Conservation (phyloP, 1,139 yeast genomes). For the Yamadazyma siamensis region DNA sequence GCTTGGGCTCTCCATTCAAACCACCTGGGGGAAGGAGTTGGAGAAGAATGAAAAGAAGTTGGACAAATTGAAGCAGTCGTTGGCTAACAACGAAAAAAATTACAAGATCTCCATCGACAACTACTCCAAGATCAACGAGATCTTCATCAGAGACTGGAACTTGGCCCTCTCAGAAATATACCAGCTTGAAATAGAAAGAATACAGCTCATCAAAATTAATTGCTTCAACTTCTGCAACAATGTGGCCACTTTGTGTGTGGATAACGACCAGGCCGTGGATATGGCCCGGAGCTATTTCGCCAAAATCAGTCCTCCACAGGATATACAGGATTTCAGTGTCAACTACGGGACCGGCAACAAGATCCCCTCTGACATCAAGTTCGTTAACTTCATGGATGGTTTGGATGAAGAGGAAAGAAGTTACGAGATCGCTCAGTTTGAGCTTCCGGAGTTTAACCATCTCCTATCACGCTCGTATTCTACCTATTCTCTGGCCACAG, state of each 20-base stretch:
- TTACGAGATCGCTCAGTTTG: slow-evolving; percentile 28
- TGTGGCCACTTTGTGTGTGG: slow-evolving; percentile 73
- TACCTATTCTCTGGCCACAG: slow-evolving; percentile 19
- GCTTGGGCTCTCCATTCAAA: slow-evolving; percentile 58
- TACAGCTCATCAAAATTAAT: slow-evolving; percentile 70
- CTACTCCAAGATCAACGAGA: slow-evolving; percentile 63
- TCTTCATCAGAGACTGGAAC: slow-evolving; percentile 81
- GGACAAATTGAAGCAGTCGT: slow-evolving; percentile 49
- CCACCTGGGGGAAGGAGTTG: slow-evolving; percentile 76
- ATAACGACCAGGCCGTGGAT: slow-evolving; percentile 75
- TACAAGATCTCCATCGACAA: slow-evolving; percentile 59
- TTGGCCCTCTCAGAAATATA: slow-evolving; percentile 66
- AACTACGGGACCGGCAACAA: slow-evolving; percentile 65
- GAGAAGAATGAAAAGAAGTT: slow-evolving; percentile 65
- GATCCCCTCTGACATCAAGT: slow-evolving; percentile 53
- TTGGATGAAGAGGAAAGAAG: slow-evolving; percentile 25
- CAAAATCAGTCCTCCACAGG: slow-evolving; percentile 60
- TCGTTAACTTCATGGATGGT: slow-evolving; percentile 40
- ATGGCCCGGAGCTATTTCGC: slow-evolving; percentile 66
- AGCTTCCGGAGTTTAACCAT: slow-evolving; percentile 33
- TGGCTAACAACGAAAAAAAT: slow-evolving; percentile 49
- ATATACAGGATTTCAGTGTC: slow-evolving; percentile 54
- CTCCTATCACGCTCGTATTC: slow-evolving; percentile 35
- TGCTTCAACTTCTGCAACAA: slow-evolving; percentile 82
- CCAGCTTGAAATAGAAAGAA: slow-evolving; percentile 72